Percentiles rank a stretch among this genome's conserved stretches.
phyloP scores from a whole-genome alignment of 2,329 filamentous ascomycete genomes.

The Diaporthe caulivora region DNA sequence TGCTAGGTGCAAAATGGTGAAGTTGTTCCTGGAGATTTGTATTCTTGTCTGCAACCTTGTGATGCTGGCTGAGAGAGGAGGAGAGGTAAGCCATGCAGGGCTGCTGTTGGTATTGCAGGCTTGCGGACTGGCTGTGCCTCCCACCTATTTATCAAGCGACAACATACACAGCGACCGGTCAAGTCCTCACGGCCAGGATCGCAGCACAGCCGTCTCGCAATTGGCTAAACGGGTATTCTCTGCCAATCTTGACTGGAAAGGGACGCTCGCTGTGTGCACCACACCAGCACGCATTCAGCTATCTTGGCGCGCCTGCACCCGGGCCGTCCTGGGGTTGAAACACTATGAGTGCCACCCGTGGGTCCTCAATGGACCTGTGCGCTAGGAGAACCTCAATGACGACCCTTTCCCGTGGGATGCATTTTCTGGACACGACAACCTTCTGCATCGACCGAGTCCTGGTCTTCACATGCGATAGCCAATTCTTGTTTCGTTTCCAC shows the following conservation, averaged over 20 bases:
- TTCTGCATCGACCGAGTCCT: background rate
- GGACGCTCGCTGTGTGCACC: background rate
- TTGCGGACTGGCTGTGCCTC: background rate
- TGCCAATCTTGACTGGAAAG: too few species aligned
- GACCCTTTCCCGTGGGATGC: background rate
- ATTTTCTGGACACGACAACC: constrained; percentile 21
- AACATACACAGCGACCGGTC: too few species aligned
- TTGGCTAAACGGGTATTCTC: too few species aligned
- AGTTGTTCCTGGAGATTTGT: too few species aligned
- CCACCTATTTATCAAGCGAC: background rate
- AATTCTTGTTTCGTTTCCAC: background rate
- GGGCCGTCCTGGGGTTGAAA: constrained; percentile 18
- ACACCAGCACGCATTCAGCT: background rate
- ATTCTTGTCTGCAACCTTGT: too few species aligned
- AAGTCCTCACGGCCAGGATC: background rate
- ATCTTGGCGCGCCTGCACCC: background rate
- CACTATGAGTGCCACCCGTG: constrained; percentile 15
- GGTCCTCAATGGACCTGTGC: constrained; percentile 12
- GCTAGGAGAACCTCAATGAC: constrained; percentile 5
- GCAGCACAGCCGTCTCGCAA: background rate
- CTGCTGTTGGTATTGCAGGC: background rate
- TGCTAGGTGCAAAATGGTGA: too few species aligned
- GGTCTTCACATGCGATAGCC: constrained; percentile 1
- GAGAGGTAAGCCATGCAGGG: background rate
- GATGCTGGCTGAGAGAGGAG: too few species aligned